Evolutionary conservation across 2,329 filamentous ascomycete species (phyloP).

Genomic region (Trichoderma simmonsii): DNA sequence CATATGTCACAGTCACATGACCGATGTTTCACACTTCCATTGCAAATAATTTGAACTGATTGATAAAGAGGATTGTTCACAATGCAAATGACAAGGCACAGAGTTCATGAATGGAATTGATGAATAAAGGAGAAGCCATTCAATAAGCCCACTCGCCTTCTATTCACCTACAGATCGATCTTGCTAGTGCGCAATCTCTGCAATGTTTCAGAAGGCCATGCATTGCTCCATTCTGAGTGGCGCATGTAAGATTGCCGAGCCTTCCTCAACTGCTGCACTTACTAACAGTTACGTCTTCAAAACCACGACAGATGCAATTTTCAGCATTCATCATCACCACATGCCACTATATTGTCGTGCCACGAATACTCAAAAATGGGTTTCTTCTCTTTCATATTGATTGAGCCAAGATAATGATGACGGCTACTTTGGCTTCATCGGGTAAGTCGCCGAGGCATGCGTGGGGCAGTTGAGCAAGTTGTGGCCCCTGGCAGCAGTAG

Average conservation of each 20-base stretch:
- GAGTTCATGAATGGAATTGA: background rate
- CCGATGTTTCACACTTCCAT: background rate
- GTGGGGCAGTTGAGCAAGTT: constrained; percentile 1
- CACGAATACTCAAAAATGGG: background rate
- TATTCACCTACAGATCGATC: background rate
- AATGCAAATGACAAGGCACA: background rate
- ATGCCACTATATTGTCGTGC: background rate
- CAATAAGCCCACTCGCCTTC: background rate
- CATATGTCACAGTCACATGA: background rate
- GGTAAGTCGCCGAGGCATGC: background rate
- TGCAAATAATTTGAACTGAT: background rate
- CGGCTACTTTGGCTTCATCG: background rate
- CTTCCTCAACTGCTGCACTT: background rate
- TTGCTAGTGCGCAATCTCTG: background rate
- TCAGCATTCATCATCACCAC: background rate
- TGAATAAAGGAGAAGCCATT: background rate
- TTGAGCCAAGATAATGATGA: background rate
- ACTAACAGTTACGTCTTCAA: background rate
- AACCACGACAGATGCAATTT: background rate
- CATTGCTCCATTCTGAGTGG: background rate
- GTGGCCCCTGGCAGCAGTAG: background rate
- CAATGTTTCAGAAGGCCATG: background rate
- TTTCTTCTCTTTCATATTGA: background rate
- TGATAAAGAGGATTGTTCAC: background rate
- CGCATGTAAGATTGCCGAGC: background rate